phyloP scores from a whole-genome alignment of 768 basidiomycete genomes.

The Hygrophoropsis aurantiaca region DNA sequence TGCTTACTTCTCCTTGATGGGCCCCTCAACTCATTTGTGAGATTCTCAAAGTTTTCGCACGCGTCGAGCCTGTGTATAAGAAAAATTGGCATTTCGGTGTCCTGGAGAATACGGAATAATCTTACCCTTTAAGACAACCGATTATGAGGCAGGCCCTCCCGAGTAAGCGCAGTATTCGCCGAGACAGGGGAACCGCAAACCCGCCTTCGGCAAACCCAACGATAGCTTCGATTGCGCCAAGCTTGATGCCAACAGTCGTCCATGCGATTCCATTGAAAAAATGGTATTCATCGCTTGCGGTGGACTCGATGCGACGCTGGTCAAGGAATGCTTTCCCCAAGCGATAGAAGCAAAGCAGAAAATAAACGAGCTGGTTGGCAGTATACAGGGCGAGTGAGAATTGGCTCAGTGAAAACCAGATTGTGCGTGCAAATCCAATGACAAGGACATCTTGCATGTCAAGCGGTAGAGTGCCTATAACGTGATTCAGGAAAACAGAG shows the following conservation, averaged over 20 bases:
- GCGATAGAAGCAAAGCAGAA: slow-evolving; percentile 59
- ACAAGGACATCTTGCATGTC: slow-evolving; percentile 16
- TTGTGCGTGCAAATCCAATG: slow-evolving; percentile 43
- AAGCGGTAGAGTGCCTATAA: slow-evolving; percentile 5
- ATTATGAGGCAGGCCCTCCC: slow-evolving; percentile 55
- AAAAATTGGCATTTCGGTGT: not conserved
- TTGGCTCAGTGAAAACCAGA: slow-evolving; percentile 60
- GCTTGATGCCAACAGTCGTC: slow-evolving; percentile 58
- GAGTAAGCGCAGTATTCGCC: slow-evolving; percentile 58
- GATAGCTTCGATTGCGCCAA: slow-evolving; percentile 65
- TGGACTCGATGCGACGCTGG: slow-evolving; percentile 51
- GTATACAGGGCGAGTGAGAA: slow-evolving; percentile 60
- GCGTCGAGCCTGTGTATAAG: slow-evolving; percentile 44
- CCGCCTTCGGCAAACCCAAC: slow-evolving; percentile 58
- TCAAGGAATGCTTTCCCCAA: slow-evolving; percentile 49
- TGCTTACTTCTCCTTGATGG: slow-evolving; percentile 20
- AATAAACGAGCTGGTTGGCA: slow-evolving; percentile 56
- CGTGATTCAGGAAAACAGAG: not conserved
- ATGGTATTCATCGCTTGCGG: slow-evolving; percentile 43
- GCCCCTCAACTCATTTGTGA: slow-evolving; percentile 39
- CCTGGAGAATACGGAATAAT: not conserved
- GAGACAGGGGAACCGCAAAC: slow-evolving; percentile 52
- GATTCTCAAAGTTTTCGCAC: slow-evolving; percentile 51
- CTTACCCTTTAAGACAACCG: slow-evolving; percentile 70
- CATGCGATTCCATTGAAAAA: slow-evolving; percentile 63